Evolutionary conservation across 176 grass and related monocot species (phyloP).

Genomic region (Coix lacrymajobi): DNA sequence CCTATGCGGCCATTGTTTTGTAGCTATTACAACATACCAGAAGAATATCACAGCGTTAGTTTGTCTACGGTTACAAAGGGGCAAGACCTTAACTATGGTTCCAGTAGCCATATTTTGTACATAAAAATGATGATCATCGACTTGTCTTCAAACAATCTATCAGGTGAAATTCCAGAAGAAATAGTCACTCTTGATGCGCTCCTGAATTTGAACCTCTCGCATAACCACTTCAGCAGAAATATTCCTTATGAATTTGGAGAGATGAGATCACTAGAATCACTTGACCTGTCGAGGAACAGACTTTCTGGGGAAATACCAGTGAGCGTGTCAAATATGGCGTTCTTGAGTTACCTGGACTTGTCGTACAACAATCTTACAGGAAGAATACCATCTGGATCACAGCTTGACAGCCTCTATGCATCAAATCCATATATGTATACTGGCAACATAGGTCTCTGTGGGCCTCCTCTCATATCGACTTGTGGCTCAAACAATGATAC

Average conservation of each 20-base stretch:
- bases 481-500: no score
- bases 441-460: slow-evolving; percentile 30
- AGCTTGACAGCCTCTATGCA: slow-evolving; percentile 23
- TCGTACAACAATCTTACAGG: slow-evolving; percentile 40
- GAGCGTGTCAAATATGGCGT: slow-evolving; percentile 12
- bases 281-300: slow-evolving; percentile 32
- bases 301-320: slow-evolving; percentile 25
- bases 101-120: not conserved
- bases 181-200: not conserved
- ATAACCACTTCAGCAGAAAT: not conserved
- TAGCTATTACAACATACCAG: not conserved
- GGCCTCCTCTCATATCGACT: not conserved
- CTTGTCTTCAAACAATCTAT: not conserved
- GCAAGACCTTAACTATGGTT: not conserved
- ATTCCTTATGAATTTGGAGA: not conserved
- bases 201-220: not conserved
- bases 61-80: not conserved
- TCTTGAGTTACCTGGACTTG: slow-evolving; percentile 21
- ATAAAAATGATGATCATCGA: not conserved
- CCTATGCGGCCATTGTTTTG: not conserved
- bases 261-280: slow-evolving; percentile 36
- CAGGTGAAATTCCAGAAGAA: not conserved
- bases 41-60: not conserved
- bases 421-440: slow-evolving; percentile 17
- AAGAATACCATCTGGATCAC: slow-evolving; percentile 21